Percentiles rank a stretch among this genome's conserved stretches.
These are phyloP conservation scores for Aspergillus uvarum DNA, from an alignment of 2,329 filamentous ascomycete species.

Conservation along the genomic window DNA sequence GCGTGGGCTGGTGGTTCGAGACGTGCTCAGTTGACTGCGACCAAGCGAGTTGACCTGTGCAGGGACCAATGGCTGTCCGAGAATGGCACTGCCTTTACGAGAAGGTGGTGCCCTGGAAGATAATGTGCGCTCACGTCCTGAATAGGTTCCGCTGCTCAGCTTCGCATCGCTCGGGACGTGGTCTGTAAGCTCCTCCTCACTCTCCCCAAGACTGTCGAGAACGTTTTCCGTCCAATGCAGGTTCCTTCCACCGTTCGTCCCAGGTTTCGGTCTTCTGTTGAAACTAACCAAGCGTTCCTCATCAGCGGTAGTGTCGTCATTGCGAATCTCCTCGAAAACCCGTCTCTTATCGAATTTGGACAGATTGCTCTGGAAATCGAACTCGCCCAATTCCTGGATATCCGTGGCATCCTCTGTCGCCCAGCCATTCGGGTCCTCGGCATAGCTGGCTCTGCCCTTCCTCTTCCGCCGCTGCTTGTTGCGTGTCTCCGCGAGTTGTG, in stretches of 20 bases:
- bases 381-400: constrained; percentile 88
- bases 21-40: constrained; percentile 36
- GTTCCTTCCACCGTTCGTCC: constrained; percentile 81
- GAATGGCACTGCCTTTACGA: constrained; percentile 45
- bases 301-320: constrained; percentile 85
- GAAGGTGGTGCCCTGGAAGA: constrained; percentile 39
- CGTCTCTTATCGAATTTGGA: constrained; percentile 93
- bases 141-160: constrained; percentile 49
- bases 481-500: constrained; percentile 41
- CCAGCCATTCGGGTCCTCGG: constrained; percentile 74
- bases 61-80: constrained; percentile 38
- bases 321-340: constrained; percentile 87
- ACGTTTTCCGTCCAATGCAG: constrained; percentile 91
- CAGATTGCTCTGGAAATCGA: constrained; percentile 85
- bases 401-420: constrained; percentile 95
- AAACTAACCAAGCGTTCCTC: constrained; percentile 87
- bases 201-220: constrained; percentile 69
- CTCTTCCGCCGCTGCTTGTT: constrained; percentile 48
- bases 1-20: constrained; percentile 41
- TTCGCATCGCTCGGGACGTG: constrained; percentile 42
- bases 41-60: constrained; percentile 36
- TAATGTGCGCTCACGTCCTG: constrained; percentile 43
- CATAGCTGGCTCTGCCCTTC: constrained; percentile 46
- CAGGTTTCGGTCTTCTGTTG: constrained; percentile 67
- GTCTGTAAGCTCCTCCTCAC: constrained; percentile 67